Conservation (phyloP, 768 basidiomycete species). For the Auricularia sp. region DNA sequence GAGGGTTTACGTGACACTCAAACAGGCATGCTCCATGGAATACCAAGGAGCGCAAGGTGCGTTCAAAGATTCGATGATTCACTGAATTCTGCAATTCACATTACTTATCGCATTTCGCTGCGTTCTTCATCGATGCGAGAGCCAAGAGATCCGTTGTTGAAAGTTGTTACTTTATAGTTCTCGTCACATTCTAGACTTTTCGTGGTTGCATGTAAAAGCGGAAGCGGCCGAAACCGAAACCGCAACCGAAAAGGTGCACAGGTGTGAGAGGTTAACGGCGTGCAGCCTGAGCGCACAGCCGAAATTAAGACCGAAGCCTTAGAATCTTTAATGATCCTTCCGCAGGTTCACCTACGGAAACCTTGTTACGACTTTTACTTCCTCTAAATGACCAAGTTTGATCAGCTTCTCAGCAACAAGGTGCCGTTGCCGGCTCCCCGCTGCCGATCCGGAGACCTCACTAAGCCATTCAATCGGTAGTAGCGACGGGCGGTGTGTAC, state of each 20-base stretch:
- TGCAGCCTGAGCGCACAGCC: constrained; percentile 14
- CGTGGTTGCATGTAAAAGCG: constrained; percentile 12
- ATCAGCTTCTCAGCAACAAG: constrained; percentile 35
- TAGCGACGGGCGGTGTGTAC: constrained; percentile 86
- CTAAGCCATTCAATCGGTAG: constrained; percentile 88
- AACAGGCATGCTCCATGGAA: constrained; percentile 68
- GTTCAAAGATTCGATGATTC: constrained; percentile 80
- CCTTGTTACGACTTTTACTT: constrained; percentile 79
- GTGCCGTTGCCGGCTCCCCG: constrained; percentile 45
- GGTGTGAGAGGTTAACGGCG: constrained; percentile 33
- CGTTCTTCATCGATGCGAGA: constrained; percentile 74
- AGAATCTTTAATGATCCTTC: constrained; percentile 59
- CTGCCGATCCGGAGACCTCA: constrained; percentile 76
- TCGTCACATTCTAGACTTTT: constrained; percentile 7
- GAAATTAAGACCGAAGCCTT: background rate
- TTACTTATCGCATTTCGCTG: constrained; percentile 60
- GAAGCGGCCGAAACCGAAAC: constrained; percentile 16
- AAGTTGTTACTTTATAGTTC: constrained; percentile 28
- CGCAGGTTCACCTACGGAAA: constrained; percentile 77
- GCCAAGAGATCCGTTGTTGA: constrained; percentile 66
- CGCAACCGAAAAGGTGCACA: constrained; percentile 31
- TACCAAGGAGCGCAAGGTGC: constrained; percentile 70
- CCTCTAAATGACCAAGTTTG: constrained; percentile 79
- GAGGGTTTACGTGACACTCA: constrained; percentile 59
- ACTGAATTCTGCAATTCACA: constrained; percentile 77